Base-by-base conservation (phyloP, 345 rosid species). In the Gossypium sturtianum region DNA sequence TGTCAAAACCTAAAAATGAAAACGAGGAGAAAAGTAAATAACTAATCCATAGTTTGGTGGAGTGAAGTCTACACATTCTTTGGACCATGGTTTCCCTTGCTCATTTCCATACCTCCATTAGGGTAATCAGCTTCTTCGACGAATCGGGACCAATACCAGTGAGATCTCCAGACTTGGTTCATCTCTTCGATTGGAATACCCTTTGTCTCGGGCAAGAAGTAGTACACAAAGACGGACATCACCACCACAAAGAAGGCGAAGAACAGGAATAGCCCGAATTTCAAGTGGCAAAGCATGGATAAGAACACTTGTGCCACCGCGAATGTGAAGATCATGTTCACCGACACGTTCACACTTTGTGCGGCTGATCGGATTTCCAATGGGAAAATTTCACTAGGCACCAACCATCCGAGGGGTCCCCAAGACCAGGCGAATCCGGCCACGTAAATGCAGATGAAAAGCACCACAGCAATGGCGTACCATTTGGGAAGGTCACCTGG, bases 381-480 rank as follows among this genome's bases (percentile, higher is more conserved):
- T 5, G 98, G 97, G 82, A 92, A 94, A 54, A 94, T 94, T 80
- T 94, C 97, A 76, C 97, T 92, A 0, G 98, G 98, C 3, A 94
- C 97, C 45, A 94, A 56, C 98, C 98, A 94, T 1, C 97, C 97
- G 0, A 94, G 90, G n/a, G 98, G 98, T 2, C 97, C 97, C 98
- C 97, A 94, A 0, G 98, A 94, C 97, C 97, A 92, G 1, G 97
- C 97, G 47, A 94, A 94, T 4, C 94, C 98, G 0, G 97, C 79
- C 0, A 92, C 94, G 66, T 92, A 90, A 43, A 87, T 77, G 80
- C 97, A 94, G 23, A 92, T 92, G 87, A 94, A 92, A 9, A 92
- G 82, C 57, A 94, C 98, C 74, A 94, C 98, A 3, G 86, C 86
- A 1, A 86, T 64, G 0, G 93, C 97, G 63, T 94, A 92, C 97